Evolutionary conservation across 148 eudicot species (phyloP).

Genomic region (Pouteria glomerata): DNA sequence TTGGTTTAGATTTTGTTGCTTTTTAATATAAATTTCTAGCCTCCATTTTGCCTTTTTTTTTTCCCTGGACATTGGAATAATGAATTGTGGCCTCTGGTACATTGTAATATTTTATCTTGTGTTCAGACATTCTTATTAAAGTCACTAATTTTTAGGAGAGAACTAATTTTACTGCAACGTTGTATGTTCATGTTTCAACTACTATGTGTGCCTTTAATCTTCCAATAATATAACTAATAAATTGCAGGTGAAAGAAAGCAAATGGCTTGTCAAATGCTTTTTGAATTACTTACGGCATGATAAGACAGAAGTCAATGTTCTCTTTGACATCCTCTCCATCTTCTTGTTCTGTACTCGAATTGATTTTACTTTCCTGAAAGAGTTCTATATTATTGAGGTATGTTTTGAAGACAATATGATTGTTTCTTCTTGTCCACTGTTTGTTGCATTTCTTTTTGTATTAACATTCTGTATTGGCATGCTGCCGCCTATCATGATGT

Average conservation of each 20-base stretch:
- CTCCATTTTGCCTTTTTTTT: neutral
- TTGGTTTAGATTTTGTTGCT: neutral
- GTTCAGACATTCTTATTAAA: neutral
- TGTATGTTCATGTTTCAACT: slow-evolving; percentile 1
- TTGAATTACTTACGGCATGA: slow-evolving; percentile 93
- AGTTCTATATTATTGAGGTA: slow-evolving; percentile 95
- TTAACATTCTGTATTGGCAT: slow-evolving; percentile 1
- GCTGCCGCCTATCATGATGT: slow-evolving; percentile 1
- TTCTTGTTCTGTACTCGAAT: slow-evolving; percentile 79
- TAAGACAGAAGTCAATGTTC: slow-evolving; percentile 80
- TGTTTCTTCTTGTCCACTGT: neutral
- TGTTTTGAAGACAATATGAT: slow-evolving; percentile 2
- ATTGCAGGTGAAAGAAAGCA: slow-evolving; percentile 97
- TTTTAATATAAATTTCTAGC: neutral
- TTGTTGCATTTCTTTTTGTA: neutral
- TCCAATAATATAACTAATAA: neutral
- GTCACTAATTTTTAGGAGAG: neutral
- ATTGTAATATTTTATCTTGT: neutral
- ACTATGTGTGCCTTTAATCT: neutral
- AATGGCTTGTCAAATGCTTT: slow-evolving; percentile 99
- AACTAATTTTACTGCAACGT: neutral
- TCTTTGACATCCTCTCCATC: slow-evolving; percentile 89
- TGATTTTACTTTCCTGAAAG: slow-evolving; percentile 92
- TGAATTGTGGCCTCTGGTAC: neutral
- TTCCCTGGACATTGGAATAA: neutral